Percentiles rank a stretch among this genome's conserved stretches.
phyloP scores from a whole-genome alignment of 208 protist species.

The Paratrypanosoma confusum region DNA sequence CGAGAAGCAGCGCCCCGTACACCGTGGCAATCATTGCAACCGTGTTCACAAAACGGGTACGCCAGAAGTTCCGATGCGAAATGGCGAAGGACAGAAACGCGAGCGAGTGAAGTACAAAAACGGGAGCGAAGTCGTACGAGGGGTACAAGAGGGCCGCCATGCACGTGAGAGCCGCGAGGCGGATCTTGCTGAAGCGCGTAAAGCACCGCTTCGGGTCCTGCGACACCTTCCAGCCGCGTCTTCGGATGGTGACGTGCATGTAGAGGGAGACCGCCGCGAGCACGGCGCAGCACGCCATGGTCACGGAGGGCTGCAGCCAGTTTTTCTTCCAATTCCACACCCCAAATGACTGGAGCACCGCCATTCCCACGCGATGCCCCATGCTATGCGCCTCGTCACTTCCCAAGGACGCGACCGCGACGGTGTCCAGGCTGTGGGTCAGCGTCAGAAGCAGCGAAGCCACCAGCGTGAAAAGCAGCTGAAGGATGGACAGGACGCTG shows the following conservation, averaged over 20 bases:
- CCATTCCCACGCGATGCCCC: too few species aligned
- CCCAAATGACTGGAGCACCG: too few species aligned
- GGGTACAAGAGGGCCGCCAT: conserved; percentile 4
- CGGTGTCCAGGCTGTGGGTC: too few species aligned
- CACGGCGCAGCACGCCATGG: too few species aligned
- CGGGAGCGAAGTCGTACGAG: not conserved
- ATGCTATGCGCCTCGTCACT: too few species aligned
- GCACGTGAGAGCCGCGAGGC: conserved; percentile 1
- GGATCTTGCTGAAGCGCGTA: not conserved
- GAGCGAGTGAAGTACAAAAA: conserved; percentile 5
- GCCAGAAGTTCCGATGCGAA: not conserved
- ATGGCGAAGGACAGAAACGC: conserved; percentile 2
- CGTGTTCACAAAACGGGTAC: conserved; percentile 5
- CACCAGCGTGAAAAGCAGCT: too few species aligned
- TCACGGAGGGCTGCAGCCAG: too few species aligned
- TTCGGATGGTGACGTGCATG: conserved; percentile 2
- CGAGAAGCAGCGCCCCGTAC: conserved; percentile 1
- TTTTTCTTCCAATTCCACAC: too few species aligned
- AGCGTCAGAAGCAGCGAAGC: too few species aligned
- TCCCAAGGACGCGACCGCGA: too few species aligned
- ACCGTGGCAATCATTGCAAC: not conserved
- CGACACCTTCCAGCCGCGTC: not conserved
- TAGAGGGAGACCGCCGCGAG: too few species aligned
- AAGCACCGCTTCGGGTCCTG: conserved; percentile 1
- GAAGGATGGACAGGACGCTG: too few species aligned